A percentile compares a stretch with the other conserved stretches of the same genome.
phyloP scores from a whole-genome alignment of 495 filamentous ascomycete genomes.

The Trichoderma virens region DNA sequence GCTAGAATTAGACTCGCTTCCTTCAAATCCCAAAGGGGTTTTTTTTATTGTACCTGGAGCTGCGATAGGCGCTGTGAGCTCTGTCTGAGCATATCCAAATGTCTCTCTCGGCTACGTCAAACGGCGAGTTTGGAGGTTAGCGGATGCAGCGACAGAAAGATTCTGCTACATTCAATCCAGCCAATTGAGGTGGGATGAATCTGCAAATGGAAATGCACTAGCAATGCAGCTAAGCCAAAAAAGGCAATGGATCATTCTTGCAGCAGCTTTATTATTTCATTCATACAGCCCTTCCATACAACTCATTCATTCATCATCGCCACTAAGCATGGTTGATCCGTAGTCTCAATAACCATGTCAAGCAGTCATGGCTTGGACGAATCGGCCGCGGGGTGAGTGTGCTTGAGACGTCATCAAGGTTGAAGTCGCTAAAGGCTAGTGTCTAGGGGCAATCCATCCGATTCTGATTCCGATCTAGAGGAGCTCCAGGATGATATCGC shows the following conservation, averaged over 20 bases:
- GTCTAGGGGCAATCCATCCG: conserved; percentile 23
- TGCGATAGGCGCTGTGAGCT: neutral
- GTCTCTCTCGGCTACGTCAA: neutral
- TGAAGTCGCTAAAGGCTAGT: neutral
- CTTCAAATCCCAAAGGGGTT: neutral
- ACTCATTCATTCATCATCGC: neutral
- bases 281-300: no score
- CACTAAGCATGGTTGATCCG: neutral
- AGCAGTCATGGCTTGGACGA: neutral
- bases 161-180: neutral
- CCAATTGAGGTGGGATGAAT: neutral
- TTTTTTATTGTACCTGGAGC: neutral
- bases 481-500: conserved; percentile 28
- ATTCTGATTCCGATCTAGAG: conserved; percentile 31
- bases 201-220: neutral
- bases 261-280: no score
- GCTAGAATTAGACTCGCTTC: neutral
- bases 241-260: neutral
- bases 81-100: neutral
- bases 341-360: neutral
- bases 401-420: neutral
- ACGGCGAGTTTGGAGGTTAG: neutral
- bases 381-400: neutral
- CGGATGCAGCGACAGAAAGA: neutral
- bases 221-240: neutral